Base-by-base conservation (phyloP, 139 green algal genomes). In the Micractinium conductrix region DNA sequence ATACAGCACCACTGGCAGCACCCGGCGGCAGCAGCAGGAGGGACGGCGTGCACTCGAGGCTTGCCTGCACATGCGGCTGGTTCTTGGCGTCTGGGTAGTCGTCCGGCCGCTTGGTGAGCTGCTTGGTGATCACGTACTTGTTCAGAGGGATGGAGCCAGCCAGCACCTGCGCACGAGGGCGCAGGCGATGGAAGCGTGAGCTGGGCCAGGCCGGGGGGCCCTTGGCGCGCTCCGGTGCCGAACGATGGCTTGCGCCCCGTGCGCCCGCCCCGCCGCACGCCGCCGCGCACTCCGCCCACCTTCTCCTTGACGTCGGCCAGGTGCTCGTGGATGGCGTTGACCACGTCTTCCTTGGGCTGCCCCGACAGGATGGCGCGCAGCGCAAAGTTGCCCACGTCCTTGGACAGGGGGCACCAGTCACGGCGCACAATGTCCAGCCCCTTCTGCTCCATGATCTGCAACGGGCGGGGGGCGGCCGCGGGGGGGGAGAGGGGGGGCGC, bases 41-140 rank as follows among this genome's bases (percentile, higher is more conserved):
- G n/a, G n/a, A n/a, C n/a, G n/a, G n/a, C n/a, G n/a, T n/a, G n/a
- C n/a, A n/a, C n/a, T n/a, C n/a, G n/a, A n/a, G n/a, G n/a, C n/a
- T n/a, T n/a, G n/a, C n/a, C n/a, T n/a, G 95, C 62, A 99, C 97
- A 85, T 99, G 97, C 58, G 97, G 93, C 91, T 99, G 97, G 70
- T 87, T 93, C 33, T 91, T 91, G 8, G 96, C 97, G 80, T 99
- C 97, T 0, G 97, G 94, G 89, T 99, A 99, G 80, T 99, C 97
- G 84, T 97, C 90, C 5, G 94, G 95, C 30, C 88, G 81, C 91
- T 98, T 98, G 55, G 97, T 99, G 42, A 99, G 94, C 91, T 98
- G 93, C 93, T 99, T 99, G 79, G 94, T 98, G 89, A 99, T 98
- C 60, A 98, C 85, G 71, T 96, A 99, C 86, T 97, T 96, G 83